Evolutionary conservation across 139 green algal species (phyloP).

Genomic region (Coccomyxa sp.): DNA sequence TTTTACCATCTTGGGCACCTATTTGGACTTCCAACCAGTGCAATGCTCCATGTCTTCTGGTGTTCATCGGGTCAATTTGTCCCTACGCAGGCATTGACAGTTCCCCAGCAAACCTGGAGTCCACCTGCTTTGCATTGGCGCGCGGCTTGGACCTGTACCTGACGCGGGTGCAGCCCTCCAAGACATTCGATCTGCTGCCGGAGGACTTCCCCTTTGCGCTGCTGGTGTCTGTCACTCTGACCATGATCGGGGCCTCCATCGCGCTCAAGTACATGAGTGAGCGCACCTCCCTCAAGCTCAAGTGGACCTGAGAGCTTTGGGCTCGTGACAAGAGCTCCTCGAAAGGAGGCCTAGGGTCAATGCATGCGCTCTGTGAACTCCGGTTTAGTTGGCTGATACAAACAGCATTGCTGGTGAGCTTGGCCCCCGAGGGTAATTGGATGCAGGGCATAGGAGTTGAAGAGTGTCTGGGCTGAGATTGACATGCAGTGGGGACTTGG

Average conservation of each 20-base stretch:
- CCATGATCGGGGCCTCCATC: conserved; percentile 3
- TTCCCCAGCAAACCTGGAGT: conserved; percentile 74
- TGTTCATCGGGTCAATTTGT: no score
- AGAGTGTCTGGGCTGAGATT: no score
- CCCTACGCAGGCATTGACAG: conserved; percentile 26
- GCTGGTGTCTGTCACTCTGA: conserved; percentile 61
- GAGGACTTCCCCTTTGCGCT: conserved; percentile 91
- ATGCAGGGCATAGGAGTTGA: no score
- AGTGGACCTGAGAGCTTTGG: conserved; percentile 9
- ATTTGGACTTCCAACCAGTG: no score
- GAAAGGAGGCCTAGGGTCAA: no score
- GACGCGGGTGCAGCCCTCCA: conserved; percentile 70
- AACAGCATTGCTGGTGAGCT: no score
- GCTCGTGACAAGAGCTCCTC: not conserved
- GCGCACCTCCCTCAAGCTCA: not conserved
- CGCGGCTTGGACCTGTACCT: conserved; percentile 77
- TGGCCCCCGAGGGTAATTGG: no score
- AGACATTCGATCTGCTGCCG: conserved; percentile 79
- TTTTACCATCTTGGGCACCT: no score
- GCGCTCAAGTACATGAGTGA: conserved; percentile 11
- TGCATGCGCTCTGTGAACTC: no score
- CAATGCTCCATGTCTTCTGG: no score
- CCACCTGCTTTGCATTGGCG: conserved; percentile 67
- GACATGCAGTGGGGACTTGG: no score
- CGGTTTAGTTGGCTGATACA: no score